phyloP scores from a whole-genome alignment of 2,329 filamentous ascomycete genomes.

The Trichoderma polysporum region DNA sequence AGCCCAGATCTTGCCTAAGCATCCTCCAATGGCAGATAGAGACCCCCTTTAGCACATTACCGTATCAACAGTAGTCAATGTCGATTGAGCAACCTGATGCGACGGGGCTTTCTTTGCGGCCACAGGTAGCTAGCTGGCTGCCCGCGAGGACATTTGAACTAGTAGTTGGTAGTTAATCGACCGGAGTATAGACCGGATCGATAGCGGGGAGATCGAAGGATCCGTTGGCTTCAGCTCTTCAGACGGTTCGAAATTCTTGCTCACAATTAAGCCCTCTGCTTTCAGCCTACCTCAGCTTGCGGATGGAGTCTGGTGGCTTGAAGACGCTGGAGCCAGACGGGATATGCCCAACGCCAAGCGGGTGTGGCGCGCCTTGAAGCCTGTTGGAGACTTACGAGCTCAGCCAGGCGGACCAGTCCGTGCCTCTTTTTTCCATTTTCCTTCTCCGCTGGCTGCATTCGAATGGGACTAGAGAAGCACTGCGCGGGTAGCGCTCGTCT shows the following conservation, averaged over 20 bases:
- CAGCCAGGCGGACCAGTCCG: not conserved
- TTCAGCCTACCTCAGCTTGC: not conserved
- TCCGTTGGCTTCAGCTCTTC: not conserved
- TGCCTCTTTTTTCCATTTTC: not conserved
- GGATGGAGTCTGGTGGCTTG: not conserved
- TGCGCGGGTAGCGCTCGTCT: not conserved
- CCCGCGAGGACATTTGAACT: not conserved
- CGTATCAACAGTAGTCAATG: not conserved
- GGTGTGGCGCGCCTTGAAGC: not conserved
- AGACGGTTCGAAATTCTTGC: not conserved
- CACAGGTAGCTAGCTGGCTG: not conserved
- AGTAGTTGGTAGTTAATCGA: not conserved
- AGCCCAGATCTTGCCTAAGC: not conserved
- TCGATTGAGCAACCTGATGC: not conserved
- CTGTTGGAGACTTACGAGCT: not conserved
- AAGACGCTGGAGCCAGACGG: not conserved
- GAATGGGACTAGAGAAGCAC: not conserved
- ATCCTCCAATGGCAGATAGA: not conserved
- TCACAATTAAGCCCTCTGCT: not conserved
- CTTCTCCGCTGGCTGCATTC: not conserved
- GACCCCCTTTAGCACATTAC: not conserved
- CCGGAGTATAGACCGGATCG: not conserved
- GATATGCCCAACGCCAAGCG: not conserved
- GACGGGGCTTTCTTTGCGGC: not conserved
- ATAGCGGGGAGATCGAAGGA: not conserved